A percentile compares a stretch with the other conserved stretches of the same genome.
These are phyloP conservation scores for Clonostachys sp. DNA, from an alignment of 2,329 filamentous ascomycete genomes.

Conservation along the genomic window DNA sequence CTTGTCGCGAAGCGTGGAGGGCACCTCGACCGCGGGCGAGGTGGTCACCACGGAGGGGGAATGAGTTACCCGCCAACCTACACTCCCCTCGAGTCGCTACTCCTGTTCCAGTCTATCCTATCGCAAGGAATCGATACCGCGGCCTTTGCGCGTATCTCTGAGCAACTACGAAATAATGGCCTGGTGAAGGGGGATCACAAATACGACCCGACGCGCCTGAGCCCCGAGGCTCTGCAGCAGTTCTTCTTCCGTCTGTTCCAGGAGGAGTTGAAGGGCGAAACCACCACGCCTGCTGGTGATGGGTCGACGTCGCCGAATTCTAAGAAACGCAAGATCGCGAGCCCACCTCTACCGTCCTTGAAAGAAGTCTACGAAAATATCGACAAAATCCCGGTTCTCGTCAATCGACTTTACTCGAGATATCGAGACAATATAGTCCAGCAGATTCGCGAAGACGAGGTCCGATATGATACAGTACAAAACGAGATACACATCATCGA, in stretches of 20 bases:
- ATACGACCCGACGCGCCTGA: slow-evolving; percentile 72
- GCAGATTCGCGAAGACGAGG: slow-evolving; percentile 72
- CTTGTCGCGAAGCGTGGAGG: slow-evolving; percentile 45
- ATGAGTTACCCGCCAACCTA: slow-evolving; percentile 52
- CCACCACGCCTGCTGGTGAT: slow-evolving; percentile 22
- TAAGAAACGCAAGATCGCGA: slow-evolving; percentile 71
- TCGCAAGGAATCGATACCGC: slow-evolving; percentile 59
- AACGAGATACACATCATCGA: slow-evolving; percentile 67
- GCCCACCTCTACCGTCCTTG: slow-evolving; percentile 58
- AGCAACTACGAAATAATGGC: slow-evolving; percentile 68
- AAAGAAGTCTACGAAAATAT: slow-evolving; percentile 62
- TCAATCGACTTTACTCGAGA: slow-evolving; percentile 68
- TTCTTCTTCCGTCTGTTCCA: slow-evolving; percentile 73
- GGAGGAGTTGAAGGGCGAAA: slow-evolving; percentile 62
- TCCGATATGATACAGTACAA: slow-evolving; percentile 56
- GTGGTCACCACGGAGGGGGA: slow-evolving; percentile 42
- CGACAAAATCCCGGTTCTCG: slow-evolving; percentile 64
- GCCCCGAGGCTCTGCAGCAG: slow-evolving; percentile 71
- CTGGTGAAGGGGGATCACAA: slow-evolving; percentile 65
- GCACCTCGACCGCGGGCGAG: slow-evolving; percentile 53
- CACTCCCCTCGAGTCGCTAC: slow-evolving; percentile 79
- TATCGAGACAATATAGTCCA: slow-evolving; percentile 68
- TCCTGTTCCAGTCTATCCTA: slow-evolving; percentile 77
- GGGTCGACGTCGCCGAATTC: slow-evolving; percentile 30
- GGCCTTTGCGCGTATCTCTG: slow-evolving; percentile 69